Evolutionary conservation across 139 green algal species (phyloP), one percentile per base, ranked within the genome.

Genomic region (Mychonastes homosphaera): DNA sequence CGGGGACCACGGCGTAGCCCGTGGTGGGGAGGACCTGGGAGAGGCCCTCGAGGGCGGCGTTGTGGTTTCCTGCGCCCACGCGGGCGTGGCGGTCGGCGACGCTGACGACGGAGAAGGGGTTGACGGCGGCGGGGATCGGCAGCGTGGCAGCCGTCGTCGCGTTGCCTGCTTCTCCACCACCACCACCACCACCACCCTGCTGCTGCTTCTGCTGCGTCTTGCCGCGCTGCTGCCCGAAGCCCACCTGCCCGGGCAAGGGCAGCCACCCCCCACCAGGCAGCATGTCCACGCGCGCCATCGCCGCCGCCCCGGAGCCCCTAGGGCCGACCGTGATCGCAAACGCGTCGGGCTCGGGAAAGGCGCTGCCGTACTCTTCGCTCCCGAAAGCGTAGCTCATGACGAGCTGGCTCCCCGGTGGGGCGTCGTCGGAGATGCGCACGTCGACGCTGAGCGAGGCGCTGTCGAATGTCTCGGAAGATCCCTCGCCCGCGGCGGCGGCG

Each of bases 391-490:
- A 65, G 24, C 35, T 43, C 19, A 65, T 1, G 4, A 65, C 27
- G 6, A 65, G 28, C 35, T 65, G 36, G 13, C 23, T 38, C 27
- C 6, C 12, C 10, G 36, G 47, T 44, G 43, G 34, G 26, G 21
- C 46, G 45, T 46, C 47, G 29, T 21, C 46, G 7, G 44, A 16
- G 18, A 52, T 52, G 18, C 18, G 23, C 23, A 65, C 40, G 28
- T 65, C 58, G 24, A 65, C 6, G 10, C 57, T 47, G 4, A 65
- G 26, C 3, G 57, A 30, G 47, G 58, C 58, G 41, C 47, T 47
- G 39, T 65, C 58, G 21, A 43, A 49, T 15, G 46, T 65, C 34
- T 56, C n/a, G n/a, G n/a, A n/a, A n/a, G n/a, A n/a, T n/a, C n/a
- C n/a, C n/a, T n/a, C n/a, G n/a, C n/a, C n/a, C n/a, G n/a, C n/a